Base-by-base conservation (phyloP, 768 basidiomycete genomes). In the Coprinopsis cinerea region DNA sequence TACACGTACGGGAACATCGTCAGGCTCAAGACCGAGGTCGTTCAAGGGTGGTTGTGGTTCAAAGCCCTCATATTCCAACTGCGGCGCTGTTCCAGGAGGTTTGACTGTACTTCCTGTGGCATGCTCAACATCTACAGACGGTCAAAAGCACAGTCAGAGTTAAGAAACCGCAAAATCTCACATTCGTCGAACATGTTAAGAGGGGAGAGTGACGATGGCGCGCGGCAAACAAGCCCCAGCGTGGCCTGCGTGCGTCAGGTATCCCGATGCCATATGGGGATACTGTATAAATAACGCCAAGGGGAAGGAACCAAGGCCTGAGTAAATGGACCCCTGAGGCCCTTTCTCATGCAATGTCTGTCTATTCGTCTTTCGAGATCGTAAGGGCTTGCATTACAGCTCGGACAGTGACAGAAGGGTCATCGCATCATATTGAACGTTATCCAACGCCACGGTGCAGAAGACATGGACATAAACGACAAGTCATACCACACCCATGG, bases 41-140 rank as follows among this genome's bases (percentile, higher is more conserved):
- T 78, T 72, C 50, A 65, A 64, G 36, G 76, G 77, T 49, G 76
- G 66, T 1, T 82, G 78, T 17, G 79, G 80, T 65, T 97, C 93
- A 60, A 92, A 97, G 9, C 92, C 93, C 61, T 95, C 88, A 58
- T 87, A 93, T 48, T 86, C 81, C 20, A 93, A 67, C 24, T 78
- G 72, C 2, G 83, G 82, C 20, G 80, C 61, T 23, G 65, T 56
- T 36, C 62, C 57, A 43, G 67, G 45, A 32, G 58, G 61, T 24
- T 67, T 66, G 14, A 67, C 63, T 4, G 75, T 64, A 17, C 83
- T 76, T 3, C 75, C 73, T 27, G 77, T 71, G 17, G 90, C 72
- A 63, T 94, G 93, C 63, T 96, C 90, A 57, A 96, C 91, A 64
- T 90, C 93, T 96, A 49, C 10, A n/a, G 41, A 57, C 18, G 15